Base-by-base conservation (phyloP, 2,329 filamentous ascomycete genomes). In the Penicillium rolfsii region DNA sequence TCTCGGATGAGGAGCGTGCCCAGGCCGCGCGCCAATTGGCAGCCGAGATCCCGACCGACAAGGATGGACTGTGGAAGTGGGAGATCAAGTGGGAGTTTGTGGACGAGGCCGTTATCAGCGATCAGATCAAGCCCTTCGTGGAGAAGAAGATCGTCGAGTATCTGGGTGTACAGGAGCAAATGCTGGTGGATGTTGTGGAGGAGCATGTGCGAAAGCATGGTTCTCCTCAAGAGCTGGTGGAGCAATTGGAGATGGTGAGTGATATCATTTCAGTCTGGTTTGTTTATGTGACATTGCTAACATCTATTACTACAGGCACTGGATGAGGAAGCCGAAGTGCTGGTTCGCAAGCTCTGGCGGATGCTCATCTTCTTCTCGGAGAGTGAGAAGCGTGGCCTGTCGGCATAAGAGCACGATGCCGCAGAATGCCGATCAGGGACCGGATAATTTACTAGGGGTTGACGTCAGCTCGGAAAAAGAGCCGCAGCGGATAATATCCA, bases 291-390 rank as follows among this genome's bases (percentile, higher is more conserved):
- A 30, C 3, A 7, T 57, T 52, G 63, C 77, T 83, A 74, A 83
- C 68, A 14, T 9, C 5, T 26, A 2, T 3, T 58, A 46, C 59
- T 26, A 64, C 62, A 94, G 87, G 91, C 92, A 46, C 83, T 99
- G 64, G 95, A 97, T 73, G 95, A 99, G 72, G 95, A 98, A 74
- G 93, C 93, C 11, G 93, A 97, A 76, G 89, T 91, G 28, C 81
- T 99, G 67, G 93, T 98, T 53, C 96, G 92, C 85, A 98, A 97
- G 81, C 85, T 99, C 38, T 99, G 95, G 95, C 87, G 94, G 54
- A 96, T 98, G 92, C 88, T 97, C 60, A 96, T 98, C 71, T 98
- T 97, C 86, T 97, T 94, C 72, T 95, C 91, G 5, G 94, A 98
- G 78, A 91, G 90, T 72, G 94, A 97, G 84, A 96, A 95, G 81